These are phyloP conservation scores for Alnus glutinosa DNA, from an alignment of 306 rosid genomes.

Conservation along the genomic window DNA sequence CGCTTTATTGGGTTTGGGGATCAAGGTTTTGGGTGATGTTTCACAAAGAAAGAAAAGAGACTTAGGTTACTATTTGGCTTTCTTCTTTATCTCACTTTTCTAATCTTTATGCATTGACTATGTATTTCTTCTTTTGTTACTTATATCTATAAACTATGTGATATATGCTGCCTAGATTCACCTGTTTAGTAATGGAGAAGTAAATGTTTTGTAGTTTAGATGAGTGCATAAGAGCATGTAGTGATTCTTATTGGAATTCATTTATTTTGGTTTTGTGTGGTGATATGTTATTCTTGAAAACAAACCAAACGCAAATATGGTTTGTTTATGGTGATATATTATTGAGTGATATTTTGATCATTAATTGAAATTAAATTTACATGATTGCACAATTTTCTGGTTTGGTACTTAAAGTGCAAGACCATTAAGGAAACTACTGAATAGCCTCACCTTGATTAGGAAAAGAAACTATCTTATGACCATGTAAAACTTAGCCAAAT, in stretches of 20 bases:
- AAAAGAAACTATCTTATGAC: neutral
- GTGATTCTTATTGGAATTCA: neutral
- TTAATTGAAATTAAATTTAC: neutral
- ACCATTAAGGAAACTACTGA: neutral
- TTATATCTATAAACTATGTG: neutral
- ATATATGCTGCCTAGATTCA: neutral
- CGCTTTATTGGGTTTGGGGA: neutral
- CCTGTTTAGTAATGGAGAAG: neutral
- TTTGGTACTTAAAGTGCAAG: neutral
- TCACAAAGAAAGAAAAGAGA: neutral
- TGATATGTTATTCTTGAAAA: neutral
- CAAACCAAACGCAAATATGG: neutral
- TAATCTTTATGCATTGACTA: neutral
- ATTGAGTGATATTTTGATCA: neutral
- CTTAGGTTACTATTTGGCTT: neutral
- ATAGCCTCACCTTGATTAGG: neutral
- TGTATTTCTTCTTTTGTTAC: too few species aligned
- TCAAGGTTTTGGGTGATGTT: neutral
- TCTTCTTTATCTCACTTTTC: neutral
- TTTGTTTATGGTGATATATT: slow-evolving; percentile 2
- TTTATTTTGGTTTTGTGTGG: neutral
- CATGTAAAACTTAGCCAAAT: neutral
- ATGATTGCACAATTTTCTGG: neutral
- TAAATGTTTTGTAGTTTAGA: neutral
- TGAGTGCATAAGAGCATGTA: neutral